These are phyloP conservation scores for Epichloe baconii DNA, from an alignment of 2,329 filamentous ascomycete genomes.

Conservation along the genomic window DNA sequence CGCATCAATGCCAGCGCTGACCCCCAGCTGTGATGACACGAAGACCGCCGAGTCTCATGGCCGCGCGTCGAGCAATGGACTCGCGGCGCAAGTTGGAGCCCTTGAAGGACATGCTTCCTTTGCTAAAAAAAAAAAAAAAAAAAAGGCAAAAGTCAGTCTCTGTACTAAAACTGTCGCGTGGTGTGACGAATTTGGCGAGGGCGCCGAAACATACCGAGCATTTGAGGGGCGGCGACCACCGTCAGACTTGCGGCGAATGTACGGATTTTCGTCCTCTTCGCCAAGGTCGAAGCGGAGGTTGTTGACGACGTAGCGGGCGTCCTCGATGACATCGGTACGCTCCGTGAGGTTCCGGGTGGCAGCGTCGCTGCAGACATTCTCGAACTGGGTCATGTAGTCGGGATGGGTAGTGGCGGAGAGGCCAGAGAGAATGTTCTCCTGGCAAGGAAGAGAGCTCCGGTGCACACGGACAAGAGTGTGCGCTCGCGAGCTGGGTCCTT, in stretches of 20 bases:
- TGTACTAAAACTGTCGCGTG: not conserved
- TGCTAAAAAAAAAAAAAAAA: constrained; percentile 31
- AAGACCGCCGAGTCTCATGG: constrained; percentile 56
- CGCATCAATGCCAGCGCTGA: constrained; percentile 71
- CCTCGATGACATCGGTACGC: constrained; percentile 72
- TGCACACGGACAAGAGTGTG: constrained; percentile 68
- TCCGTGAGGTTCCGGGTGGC: constrained; percentile 57
- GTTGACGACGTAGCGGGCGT: constrained; percentile 76
- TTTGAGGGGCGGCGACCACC: constrained; percentile 46
- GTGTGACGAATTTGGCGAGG: too few relatives aligned
- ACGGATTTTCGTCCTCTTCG: constrained; percentile 71
- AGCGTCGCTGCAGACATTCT: constrained; percentile 66
- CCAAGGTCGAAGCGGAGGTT: constrained; percentile 79
- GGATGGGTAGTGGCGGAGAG: constrained; percentile 73
- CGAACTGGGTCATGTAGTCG: constrained; percentile 66
- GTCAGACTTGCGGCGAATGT: constrained; percentile 64
- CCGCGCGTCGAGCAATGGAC: constrained; percentile 65
- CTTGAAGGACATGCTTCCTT: constrained; percentile 75
- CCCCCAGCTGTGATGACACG: constrained; percentile 74
- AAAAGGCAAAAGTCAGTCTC: not conserved
- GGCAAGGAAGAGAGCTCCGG: constrained; percentile 65
- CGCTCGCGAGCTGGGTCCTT: constrained; percentile 68
- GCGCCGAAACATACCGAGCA: constrained; percentile 35
- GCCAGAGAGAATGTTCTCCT: constrained; percentile 65
- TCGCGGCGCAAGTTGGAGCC: constrained; percentile 62